These are phyloP conservation scores for Fraxinus dipetala DNA, from an alignment of 305 asterid genomes.

Conservation along the genomic window DNA sequence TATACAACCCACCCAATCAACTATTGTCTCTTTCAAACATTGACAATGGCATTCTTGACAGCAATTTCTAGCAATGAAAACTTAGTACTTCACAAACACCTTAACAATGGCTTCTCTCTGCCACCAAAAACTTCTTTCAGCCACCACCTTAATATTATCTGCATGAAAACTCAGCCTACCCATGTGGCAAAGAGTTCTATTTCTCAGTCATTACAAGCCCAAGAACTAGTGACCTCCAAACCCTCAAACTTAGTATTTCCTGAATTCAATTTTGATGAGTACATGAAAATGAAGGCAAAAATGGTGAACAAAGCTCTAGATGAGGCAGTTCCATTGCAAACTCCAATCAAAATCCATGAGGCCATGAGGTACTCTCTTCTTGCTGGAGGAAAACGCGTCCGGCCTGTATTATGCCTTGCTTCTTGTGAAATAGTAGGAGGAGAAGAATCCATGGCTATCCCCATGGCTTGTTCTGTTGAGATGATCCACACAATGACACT, in stretches of 20 bases:
- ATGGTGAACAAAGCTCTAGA: slow-evolving; percentile 57
- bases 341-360: slow-evolving; percentile 50
- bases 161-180: slow-evolving; percentile 33
- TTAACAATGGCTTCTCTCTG: slow-evolving; percentile 1
- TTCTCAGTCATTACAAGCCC: slow-evolving; percentile 23
- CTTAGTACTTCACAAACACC: slow-evolving; percentile 21
- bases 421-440: slow-evolving; percentile 67
- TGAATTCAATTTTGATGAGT: slow-evolving; percentile 43
- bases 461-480: slow-evolving; percentile 63
- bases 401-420: slow-evolving; percentile 68
- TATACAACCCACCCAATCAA: background rate
- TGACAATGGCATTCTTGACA: slow-evolving; percentile 46
- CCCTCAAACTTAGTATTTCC: slow-evolving; percentile 29
- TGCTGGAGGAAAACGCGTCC: slow-evolving; percentile 64
- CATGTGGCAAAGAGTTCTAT: slow-evolving; percentile 26
- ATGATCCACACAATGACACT: slow-evolving; percentile 84
- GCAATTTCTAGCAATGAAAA: slow-evolving; percentile 31
- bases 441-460: slow-evolving; percentile 41
- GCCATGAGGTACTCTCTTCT: slow-evolving; percentile 85
- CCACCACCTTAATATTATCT: background rate
- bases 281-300: slow-evolving; percentile 43
- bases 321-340: slow-evolving; percentile 55
- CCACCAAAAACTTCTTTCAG: slow-evolving; percentile 4
- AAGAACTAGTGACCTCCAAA: slow-evolving; percentile 17
- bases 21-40: background rate